Evolutionary conservation across 352 stramenopile species (phyloP).

Genomic region (Pythium graminicola): DNA sequence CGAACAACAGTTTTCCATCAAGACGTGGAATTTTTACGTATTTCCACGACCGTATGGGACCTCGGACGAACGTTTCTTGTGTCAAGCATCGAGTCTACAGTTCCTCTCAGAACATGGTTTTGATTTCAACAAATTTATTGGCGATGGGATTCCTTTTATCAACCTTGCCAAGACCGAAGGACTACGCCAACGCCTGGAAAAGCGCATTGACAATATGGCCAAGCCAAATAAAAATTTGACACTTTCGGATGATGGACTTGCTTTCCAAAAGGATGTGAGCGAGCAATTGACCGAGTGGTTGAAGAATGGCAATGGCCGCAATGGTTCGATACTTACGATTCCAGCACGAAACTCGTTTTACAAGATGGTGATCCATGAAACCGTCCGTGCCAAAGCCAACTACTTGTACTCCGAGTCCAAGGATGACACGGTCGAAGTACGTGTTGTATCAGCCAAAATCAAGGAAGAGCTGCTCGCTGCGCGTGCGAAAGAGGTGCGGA

Average conservation of each 20-base stretch:
- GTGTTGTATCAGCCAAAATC: constrained; percentile 50
- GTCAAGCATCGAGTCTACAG: constrained; percentile 71
- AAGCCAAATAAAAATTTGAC: constrained; percentile 54
- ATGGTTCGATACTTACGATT: constrained; percentile 47
- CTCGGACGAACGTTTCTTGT: constrained; percentile 69
- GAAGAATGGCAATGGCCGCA: constrained; percentile 36
- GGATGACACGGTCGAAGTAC: constrained; percentile 46
- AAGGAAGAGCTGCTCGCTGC: constrained; percentile 57
- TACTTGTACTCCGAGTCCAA: constrained; percentile 55
- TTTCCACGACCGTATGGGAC: constrained; percentile 63
- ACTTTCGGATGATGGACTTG: constrained; percentile 38
- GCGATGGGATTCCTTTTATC: constrained; percentile 73
- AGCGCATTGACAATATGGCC: constrained; percentile 47
- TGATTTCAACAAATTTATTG: constrained; percentile 85
- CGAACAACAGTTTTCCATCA: constrained; percentile 48
- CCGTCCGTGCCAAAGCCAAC: constrained; percentile 42
- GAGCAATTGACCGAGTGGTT: constrained; percentile 46
- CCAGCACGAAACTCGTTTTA: constrained; percentile 62
- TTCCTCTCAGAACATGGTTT: constrained; percentile 82
- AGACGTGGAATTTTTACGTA: constrained; percentile 86
- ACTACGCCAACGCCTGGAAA: constrained; percentile 50
- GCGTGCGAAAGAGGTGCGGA: constrained; percentile 28
- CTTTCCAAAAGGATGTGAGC: constrained; percentile 31
- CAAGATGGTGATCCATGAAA: constrained; percentile 70
- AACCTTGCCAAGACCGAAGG: constrained; percentile 41